Percentiles rank a stretch among this genome's conserved stretches.
Evolutionary conservation across 495 filamentous ascomycete genomes (phyloP).

Genomic region (Neurospora sp.): DNA sequence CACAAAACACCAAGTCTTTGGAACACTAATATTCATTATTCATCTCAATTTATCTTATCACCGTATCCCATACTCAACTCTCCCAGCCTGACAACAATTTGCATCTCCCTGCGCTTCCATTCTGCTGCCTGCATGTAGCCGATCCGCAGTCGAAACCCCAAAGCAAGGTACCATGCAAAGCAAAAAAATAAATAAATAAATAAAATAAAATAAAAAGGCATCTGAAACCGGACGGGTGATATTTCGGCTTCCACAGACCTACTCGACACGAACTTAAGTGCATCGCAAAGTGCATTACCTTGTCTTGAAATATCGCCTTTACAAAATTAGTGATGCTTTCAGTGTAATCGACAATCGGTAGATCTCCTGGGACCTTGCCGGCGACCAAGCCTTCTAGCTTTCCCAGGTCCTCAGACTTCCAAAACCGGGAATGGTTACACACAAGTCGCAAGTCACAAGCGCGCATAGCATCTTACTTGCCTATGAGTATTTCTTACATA

Average conservation of each 20-base stretch:
- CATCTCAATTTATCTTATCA: not conserved
- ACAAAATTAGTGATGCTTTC: not conserved
- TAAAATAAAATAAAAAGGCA: not conserved
- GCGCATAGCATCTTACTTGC: not conserved
- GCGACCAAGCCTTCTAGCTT: not conserved
- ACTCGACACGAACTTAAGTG: not conserved
- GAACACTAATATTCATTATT: not conserved
- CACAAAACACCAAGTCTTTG: not conserved
- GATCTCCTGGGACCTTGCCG: not conserved
- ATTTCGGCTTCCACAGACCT: not conserved
- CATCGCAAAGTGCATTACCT: not conserved
- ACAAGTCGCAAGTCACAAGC: not conserved
- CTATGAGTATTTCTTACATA: not conserved
- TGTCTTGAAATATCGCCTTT: not conserved
- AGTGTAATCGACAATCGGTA: not conserved
- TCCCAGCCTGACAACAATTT: not conserved
- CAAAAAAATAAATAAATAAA: not conserved
- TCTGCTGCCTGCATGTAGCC: not conserved
- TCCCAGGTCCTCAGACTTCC: not conserved
- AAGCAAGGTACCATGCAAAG: not conserved
- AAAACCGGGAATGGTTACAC: not conserved
- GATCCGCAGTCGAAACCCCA: not conserved
- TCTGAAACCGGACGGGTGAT: not conserved
- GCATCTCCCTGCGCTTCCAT: too few relatives aligned
- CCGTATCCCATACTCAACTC: not conserved